phyloP scores from a whole-genome alignment of 305 asterid genomes.

The Fraxinus paxiana region DNA sequence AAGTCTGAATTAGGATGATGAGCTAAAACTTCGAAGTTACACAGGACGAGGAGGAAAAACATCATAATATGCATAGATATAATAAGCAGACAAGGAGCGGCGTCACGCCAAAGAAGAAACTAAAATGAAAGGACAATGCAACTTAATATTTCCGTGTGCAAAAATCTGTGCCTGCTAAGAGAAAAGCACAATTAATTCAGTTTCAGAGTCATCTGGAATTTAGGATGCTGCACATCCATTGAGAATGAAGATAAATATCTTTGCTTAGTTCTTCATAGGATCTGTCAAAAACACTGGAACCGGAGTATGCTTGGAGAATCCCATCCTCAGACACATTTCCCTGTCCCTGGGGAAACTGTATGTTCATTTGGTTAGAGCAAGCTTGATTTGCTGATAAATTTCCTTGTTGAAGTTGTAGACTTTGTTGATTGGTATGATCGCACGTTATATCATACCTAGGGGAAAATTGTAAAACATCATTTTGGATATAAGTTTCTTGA shows the following conservation, averaged over 20 bases:
- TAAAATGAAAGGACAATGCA: not conserved
- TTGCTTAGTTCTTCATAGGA: constrained; percentile 33
- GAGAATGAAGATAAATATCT: constrained; percentile 29
- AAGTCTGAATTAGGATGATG: not conserved
- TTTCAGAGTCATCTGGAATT: constrained; percentile 9
- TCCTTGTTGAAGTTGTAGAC: constrained; percentile 13
- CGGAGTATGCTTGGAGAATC: constrained; percentile 15
- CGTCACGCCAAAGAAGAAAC: not conserved
- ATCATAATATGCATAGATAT: not conserved
- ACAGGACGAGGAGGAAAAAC: not conserved
- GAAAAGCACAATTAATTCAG: not conserved
- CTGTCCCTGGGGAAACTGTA: constrained; percentile 15
- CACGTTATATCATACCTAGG: not conserved
- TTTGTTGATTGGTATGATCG: constrained; percentile 16
- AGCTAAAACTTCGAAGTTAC: not conserved
- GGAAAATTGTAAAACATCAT: constrained; percentile 8
- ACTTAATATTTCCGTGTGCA: not conserved
- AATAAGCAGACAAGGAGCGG: not conserved
- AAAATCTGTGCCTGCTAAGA: not conserved
- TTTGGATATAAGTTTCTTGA: not conserved
- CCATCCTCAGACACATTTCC: constrained; percentile 25
- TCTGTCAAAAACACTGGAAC: constrained; percentile 22
- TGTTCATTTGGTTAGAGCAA: constrained; percentile 18
- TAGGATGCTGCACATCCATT: constrained; percentile 27
- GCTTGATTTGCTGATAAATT: constrained; percentile 16